Evolutionary conservation across 306 rosid genomes (phyloP).

Genomic region (Cucumis cinereus): DNA sequence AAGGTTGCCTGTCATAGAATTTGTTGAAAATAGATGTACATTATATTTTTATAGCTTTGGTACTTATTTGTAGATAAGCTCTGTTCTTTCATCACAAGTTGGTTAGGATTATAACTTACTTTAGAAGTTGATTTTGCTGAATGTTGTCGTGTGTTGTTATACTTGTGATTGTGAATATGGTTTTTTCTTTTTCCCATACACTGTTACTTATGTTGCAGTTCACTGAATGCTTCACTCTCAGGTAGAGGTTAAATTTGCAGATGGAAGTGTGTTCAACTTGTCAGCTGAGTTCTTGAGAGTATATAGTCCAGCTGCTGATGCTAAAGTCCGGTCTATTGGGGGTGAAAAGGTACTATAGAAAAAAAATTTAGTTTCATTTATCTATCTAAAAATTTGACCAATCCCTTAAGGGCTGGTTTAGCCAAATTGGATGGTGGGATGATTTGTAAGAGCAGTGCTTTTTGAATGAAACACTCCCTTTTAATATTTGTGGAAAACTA

Average conservation of each 20-base stretch:
- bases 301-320: slow-evolving; percentile 78
- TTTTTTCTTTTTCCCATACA: background rate
- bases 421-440: background rate
- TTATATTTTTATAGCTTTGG: background rate
- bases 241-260: slow-evolving; percentile 56
- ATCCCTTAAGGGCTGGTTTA: background rate
- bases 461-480: background rate
- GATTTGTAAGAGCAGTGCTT: background rate
- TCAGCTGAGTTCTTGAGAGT: slow-evolving; percentile 82
- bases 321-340: slow-evolving; percentile 59
- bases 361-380: background rate
- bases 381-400: background rate
- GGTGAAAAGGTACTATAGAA: slow-evolving; percentile 62
- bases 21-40: background rate
- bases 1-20: background rate
- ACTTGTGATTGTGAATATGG: background rate
- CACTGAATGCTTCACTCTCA: slow-evolving; percentile 16
- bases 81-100: background rate
- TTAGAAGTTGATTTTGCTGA: background rate
- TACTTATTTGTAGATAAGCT: background rate
- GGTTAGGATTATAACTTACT: background rate
- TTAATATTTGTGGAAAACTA: background rate
- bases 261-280: slow-evolving; percentile 48
- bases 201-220: background rate
- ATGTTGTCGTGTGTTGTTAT: background rate